These are phyloP conservation scores for Solanum chiquidenum DNA, from an alignment of 257 asterid genomes.

Conservation along the genomic window DNA sequence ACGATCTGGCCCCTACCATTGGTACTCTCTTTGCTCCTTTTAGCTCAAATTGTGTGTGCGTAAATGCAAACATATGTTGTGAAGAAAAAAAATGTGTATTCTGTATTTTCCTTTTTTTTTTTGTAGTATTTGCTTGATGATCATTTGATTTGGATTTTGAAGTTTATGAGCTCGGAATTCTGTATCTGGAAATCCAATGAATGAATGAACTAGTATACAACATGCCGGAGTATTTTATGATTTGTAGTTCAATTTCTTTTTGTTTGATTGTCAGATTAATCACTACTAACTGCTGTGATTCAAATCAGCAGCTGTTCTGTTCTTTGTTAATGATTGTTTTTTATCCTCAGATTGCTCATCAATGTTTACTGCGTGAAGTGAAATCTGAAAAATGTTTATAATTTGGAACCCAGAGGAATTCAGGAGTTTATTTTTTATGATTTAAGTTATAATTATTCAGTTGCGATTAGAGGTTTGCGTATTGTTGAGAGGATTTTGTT, in stretches of 20 bases:
- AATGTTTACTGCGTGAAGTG: not conserved
- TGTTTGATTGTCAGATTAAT: not conserved
- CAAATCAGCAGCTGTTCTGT: not conserved
- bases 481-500: not conserved
- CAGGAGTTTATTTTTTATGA: not conserved
- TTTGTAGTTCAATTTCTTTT: not conserved
- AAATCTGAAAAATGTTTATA: not conserved
- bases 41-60: not conserved
- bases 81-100: not conserved
- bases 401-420: not conserved
- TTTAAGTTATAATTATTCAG: not conserved
- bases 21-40: not conserved
- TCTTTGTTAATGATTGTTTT: not conserved
- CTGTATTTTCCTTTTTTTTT: not conserved
- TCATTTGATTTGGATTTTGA: not conserved
- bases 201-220: not conserved
- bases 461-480: not conserved
- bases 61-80: not conserved
- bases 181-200: not conserved
- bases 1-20: constrained; percentile 8
- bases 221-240: not conserved
- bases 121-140: not conserved
- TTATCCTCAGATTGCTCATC: not conserved
- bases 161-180: not conserved
- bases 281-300: not conserved